Evolutionary conservation across 2,329 filamentous ascomycete species (phyloP), one percentile per base, ranked within the genome.

Genomic region (Aspergillus versicolor): DNA sequence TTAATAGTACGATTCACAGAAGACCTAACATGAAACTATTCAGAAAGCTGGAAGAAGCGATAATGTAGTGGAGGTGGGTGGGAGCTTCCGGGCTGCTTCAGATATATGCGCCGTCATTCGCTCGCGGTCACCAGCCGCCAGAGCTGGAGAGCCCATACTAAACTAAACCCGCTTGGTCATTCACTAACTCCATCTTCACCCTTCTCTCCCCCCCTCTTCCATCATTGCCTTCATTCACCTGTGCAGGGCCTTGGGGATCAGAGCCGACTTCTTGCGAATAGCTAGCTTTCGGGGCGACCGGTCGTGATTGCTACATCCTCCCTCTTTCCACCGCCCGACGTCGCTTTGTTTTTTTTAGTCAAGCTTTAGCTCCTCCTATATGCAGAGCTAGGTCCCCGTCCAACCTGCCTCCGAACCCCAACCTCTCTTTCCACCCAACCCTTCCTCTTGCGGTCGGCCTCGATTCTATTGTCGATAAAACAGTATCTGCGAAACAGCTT

Each of bases 281-380:
- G 49, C 19, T 21, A 51, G 49, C 45, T 27, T 15, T 43, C 45
- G 43, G 38, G 32, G 34, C 34, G 42, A 46, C 27, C 34, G 49
- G 43, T 53, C 37, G 41, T 54, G 38, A 37, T 42, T 55, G 37
- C 44, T 42, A 57, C 41, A 43, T 30, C 40, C 38, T 49, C 47
- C 40, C 45, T 57, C 57, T 49, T 61, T 58, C 53, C 57, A 65
- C 66, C 68, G 69, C 69, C 67, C 27, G 27, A 11, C 67, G 65
- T 61, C 58, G 52, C 41, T 32, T 56, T 54, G 45, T 65, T 70
- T 60, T 65, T 68, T 68, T 65, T 62, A 64, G 62, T 45, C 52
- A 38, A 57, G 60, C 57, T 62, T 57, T 50, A 54, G 41, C 52
- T 54, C 53, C 63, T 48, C 53, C 63, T 49, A 62, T 62, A 64